These are phyloP conservation scores for Xylaria sp. DNA, from an alignment of 2,329 filamentous ascomycete species.

Conservation along the genomic window DNA sequence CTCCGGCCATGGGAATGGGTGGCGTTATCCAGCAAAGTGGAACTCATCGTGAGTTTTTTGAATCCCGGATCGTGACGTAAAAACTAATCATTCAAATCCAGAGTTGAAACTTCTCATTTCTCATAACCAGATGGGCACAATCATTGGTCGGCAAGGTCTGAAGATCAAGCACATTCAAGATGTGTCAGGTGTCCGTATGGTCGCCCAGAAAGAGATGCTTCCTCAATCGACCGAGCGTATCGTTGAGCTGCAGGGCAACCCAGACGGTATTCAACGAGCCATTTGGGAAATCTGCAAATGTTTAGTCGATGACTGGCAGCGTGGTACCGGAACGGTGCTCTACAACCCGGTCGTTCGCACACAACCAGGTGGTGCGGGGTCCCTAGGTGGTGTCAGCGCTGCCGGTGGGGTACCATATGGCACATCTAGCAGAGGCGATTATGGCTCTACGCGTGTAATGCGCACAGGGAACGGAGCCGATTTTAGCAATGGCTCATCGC, in stretches of 20 bases:
- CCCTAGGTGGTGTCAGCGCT: conserved; percentile 45
- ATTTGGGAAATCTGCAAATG: conserved; percentile 99
- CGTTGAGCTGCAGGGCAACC: conserved; percentile 94
- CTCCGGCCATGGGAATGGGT: conserved; percentile 95
- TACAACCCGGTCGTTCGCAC: conserved; percentile 97
- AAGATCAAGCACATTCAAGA: conserved; percentile 99
- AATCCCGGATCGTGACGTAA: background rate
- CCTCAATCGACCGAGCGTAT: conserved; percentile 98
- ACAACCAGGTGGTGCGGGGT: conserved; percentile 68
- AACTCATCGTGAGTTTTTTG: conserved; percentile 82
- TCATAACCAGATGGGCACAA: conserved; percentile 99
- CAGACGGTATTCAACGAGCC: conserved; percentile 94
- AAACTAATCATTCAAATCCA: conserved; percentile 55
- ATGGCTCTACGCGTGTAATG: conserved; percentile 78
- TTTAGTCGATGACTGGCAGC: conserved; percentile 96
- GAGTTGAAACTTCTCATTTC: conserved; percentile 98
- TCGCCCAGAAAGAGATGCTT: conserved; percentile 99
- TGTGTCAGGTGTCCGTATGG: conserved; percentile 96
- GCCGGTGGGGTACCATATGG: conserved; percentile 58
- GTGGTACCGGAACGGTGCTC: conserved; percentile 93
- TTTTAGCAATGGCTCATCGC: conserved; percentile 84
- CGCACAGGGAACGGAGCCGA: conserved; percentile 97
- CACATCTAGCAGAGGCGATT: conserved; percentile 63
- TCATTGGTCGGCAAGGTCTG: conserved; percentile 93
- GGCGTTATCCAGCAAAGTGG: conserved; percentile 87